These are phyloP conservation scores for Colletotrichum plurivorum DNA, from an alignment of 2,329 filamentous ascomycete species.

Conservation along the genomic window DNA sequence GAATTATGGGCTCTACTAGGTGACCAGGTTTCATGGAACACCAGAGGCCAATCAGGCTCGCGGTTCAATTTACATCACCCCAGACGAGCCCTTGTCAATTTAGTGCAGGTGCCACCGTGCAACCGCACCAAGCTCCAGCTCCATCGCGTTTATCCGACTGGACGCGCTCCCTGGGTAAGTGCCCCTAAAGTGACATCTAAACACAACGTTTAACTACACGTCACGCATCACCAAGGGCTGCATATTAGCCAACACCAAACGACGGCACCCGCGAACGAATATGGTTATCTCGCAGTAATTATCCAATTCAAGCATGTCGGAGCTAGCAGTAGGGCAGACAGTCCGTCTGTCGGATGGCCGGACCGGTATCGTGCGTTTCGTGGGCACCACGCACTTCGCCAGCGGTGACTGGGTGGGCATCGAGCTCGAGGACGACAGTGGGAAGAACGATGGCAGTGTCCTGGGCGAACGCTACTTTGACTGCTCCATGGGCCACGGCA, in stretches of 20 bases:
- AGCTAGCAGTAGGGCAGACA: conserved; percentile 77
- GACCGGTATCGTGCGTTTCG: conserved; percentile 83
- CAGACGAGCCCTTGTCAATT: conserved; percentile 17
- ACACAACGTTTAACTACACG: conserved; percentile 28
- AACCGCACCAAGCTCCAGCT: conserved; percentile 15
- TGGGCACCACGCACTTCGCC: conserved; percentile 85
- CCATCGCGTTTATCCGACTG: conserved; percentile 37
- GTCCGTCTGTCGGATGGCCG: conserved; percentile 86
- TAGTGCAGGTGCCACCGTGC: neutral
- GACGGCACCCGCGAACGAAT: conserved; percentile 26
- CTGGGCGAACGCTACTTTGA: conserved; percentile 91
- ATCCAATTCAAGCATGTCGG: conserved; percentile 62
- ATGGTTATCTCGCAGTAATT: conserved; percentile 33
- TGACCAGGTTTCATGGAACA: too few species aligned
- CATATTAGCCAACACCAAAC: conserved; percentile 20
- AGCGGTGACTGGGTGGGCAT: conserved; percentile 90
- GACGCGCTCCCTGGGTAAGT: conserved; percentile 25
- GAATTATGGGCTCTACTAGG: neutral
- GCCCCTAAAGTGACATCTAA: conserved; percentile 34
- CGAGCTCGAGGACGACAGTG: conserved; percentile 84
- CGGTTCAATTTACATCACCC: conserved; percentile 18
- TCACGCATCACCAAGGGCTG: conserved; percentile 26
- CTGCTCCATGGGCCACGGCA: conserved; percentile 80
- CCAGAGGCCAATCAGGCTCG: conserved; percentile 17
- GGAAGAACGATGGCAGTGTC: conserved; percentile 96